A percentile compares a stretch with the other conserved stretches of the same genome.
phyloP scores from a whole-genome alignment of 2,329 filamentous ascomycete genomes.

The Davidsoniella eucalypti region DNA sequence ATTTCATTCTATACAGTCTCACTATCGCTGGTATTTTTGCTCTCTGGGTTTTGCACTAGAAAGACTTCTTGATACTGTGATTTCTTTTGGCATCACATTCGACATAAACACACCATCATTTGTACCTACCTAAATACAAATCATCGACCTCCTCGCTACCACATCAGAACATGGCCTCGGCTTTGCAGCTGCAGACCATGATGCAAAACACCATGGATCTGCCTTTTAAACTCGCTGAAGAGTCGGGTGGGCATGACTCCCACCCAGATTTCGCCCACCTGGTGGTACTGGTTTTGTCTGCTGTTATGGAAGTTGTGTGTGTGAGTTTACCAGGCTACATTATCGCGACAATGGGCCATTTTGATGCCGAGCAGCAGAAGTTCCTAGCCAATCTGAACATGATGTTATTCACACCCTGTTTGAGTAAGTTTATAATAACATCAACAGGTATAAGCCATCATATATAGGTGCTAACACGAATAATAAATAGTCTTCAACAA shows the following conservation, averaged over 20 bases:
- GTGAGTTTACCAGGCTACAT: conserved; percentile 91
- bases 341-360: conserved; percentile 75
- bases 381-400: conserved; percentile 94
- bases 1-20: too few species aligned
- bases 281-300: conserved; percentile 76
- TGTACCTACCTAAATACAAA: neutral
- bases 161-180: neutral
- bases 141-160: too few species aligned
- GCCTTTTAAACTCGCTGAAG: neutral
- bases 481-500: conserved; percentile 63
- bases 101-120: too few species aligned
- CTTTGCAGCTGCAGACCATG: neutral
- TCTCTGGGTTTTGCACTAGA: too few species aligned
- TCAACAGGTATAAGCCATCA: conserved; percentile 14
- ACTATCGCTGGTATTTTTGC: too few species aligned
- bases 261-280: conserved; percentile 55
- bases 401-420: conserved; percentile 87
- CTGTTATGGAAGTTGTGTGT: conserved; percentile 86
- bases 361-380: conserved; percentile 91
- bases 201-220: neutral
- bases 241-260: conserved; percentile 23
- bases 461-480: neutral
- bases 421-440: conserved; percentile 44
- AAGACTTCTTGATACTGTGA: too few species aligned
- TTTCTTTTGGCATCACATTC: too few species aligned